These are phyloP conservation scores for Penicillium macrosclerotiorum DNA, from an alignment of 495 filamentous ascomycete species.

Conservation along the genomic window DNA sequence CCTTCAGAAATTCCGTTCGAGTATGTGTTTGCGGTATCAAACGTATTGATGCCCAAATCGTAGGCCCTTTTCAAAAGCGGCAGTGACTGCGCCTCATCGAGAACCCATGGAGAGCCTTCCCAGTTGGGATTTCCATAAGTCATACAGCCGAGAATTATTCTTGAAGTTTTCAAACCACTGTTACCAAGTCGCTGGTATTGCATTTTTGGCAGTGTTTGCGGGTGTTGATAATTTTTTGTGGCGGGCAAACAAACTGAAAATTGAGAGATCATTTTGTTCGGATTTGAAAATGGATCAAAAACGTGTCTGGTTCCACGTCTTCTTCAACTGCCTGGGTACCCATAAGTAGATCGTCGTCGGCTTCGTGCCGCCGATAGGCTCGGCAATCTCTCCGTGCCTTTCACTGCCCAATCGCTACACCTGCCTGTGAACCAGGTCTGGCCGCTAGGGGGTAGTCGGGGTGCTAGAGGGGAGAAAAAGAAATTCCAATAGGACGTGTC, in stretches of 20 bases:
- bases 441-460: too few species aligned
- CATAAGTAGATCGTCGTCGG: too few species aligned
- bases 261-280: too few species aligned
- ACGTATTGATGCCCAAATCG: slow-evolving; percentile 59
- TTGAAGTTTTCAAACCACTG: slow-evolving; percentile 65
- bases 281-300: too few species aligned
- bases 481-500: too few species aligned
- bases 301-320: too few species aligned
- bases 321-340: too few species aligned
- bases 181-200: slow-evolving; percentile 49
- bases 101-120: slow-evolving; percentile 54
- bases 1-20: slow-evolving; percentile 65
- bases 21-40: slow-evolving; percentile 57
- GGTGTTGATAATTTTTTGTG: background rate
- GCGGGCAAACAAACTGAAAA: too few species aligned
- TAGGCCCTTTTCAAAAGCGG: slow-evolving; percentile 66
- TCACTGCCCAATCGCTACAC: too few species aligned
- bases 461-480: too few species aligned
- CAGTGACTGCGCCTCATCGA: slow-evolving; percentile 60
- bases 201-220: slow-evolving; percentile 7
- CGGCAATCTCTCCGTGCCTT: slow-evolving; percentile 12
- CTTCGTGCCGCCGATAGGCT: background rate
- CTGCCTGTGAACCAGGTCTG: too few species aligned
- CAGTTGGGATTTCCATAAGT: slow-evolving; percentile 55
- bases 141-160: slow-evolving; percentile 68